A percentile compares a stretch with the other conserved stretches of the same genome.
These are phyloP conservation scores for Podospora pseudocomata DNA, from an alignment of 495 filamentous ascomycete species.

Conservation along the genomic window DNA sequence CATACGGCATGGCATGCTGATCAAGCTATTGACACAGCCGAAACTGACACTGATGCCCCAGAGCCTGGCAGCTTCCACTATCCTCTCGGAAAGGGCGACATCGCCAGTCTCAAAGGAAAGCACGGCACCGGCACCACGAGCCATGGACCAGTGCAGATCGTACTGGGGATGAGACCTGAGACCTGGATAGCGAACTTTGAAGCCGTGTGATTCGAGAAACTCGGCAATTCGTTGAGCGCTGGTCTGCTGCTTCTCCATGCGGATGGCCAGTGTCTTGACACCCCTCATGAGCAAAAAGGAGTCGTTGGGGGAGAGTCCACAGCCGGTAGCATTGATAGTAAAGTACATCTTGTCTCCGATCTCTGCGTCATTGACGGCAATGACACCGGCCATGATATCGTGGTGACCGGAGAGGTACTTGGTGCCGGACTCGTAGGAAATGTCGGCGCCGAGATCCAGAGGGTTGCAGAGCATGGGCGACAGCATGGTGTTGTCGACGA, in stretches of 20 bases:
- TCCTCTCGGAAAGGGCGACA: slow-evolving; percentile 73
- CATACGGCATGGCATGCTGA: slow-evolving; percentile 99
- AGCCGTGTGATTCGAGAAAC: slow-evolving; percentile 87
- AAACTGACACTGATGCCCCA: slow-evolving; percentile 97
- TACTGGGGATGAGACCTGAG: slow-evolving; percentile 94
- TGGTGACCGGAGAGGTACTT: slow-evolving; percentile 98
- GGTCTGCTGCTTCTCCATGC: slow-evolving; percentile 95
- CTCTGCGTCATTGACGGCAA: slow-evolving; percentile 76
- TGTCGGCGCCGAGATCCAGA: slow-evolving; percentile 88
- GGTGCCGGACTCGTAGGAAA: slow-evolving; percentile 95
- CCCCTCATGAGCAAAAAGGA: slow-evolving; percentile 93
- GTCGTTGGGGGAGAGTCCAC: slow-evolving; percentile 90
- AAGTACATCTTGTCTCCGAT: slow-evolving; percentile 91
- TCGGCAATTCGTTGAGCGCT: slow-evolving; percentile 88
- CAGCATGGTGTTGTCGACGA: slow-evolving; percentile 98
- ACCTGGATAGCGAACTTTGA: slow-evolving; percentile 92
- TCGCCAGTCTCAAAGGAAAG: slow-evolving; percentile 95
- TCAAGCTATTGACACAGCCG: slow-evolving; percentile 95
- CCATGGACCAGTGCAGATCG: slow-evolving; percentile 91
- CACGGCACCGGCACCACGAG: slow-evolving; percentile 88
- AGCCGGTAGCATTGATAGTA: slow-evolving; percentile 92
- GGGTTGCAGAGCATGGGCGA: slow-evolving; percentile 89
- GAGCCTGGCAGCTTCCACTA: slow-evolving; percentile 85
- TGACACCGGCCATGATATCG: slow-evolving; percentile 96
- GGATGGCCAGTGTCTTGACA: slow-evolving; percentile 91